Base-by-base conservation (phyloP, 2,329 filamentous ascomycete genomes). In the Ceratocystis diversiconidia region DNA sequence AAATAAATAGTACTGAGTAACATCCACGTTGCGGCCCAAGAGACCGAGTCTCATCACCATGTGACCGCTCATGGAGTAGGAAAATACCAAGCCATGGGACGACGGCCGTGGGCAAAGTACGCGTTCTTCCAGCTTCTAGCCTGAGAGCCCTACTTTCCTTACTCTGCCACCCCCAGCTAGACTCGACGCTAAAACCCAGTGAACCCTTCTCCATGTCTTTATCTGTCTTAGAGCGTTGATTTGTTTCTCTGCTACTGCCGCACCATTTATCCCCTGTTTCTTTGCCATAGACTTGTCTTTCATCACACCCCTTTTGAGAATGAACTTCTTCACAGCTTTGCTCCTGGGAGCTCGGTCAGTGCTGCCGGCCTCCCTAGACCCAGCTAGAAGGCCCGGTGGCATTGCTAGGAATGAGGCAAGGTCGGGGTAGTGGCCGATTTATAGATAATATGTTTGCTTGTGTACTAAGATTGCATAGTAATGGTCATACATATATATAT, bases 141-240 rank as follows among this genome's bases (percentile, higher is more conserved):
- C 17, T n/a, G 12, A 6, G 30, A 19, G 36, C 8, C 36, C 10
- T 41, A 4, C 36, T 12, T 41, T 41, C 36, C 36, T 12, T 2
- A 12, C 36, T 36, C 30, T 28, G 50, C 12, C 15, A 25, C 25
- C 17, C 25, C 25, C 30, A 17, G 17, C 50, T 59, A 19, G 52
- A 17, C 52, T 36, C 17, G 25, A 30, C 52, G 52, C 52, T 59
- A 59, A 32, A 8, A n/a, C 3, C 52, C n/a, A 30, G 12, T 59
- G 52, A 59, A 59, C 52, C 52, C 52, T 59, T 59, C 32, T 59
- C 32, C 30, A 32, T 30, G 50, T 57, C 50, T 57, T 28, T 57
- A 22, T 30, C 8, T 57, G 52, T 59, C 52, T 7, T 59, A 59
- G 2, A 57, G 52, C 17, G 7, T 6, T n/a, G 6, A 15, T 32